Evolutionary conservation across 768 basidiomycete species (phyloP).

Genomic region (Agrocybe chaxingu): DNA sequence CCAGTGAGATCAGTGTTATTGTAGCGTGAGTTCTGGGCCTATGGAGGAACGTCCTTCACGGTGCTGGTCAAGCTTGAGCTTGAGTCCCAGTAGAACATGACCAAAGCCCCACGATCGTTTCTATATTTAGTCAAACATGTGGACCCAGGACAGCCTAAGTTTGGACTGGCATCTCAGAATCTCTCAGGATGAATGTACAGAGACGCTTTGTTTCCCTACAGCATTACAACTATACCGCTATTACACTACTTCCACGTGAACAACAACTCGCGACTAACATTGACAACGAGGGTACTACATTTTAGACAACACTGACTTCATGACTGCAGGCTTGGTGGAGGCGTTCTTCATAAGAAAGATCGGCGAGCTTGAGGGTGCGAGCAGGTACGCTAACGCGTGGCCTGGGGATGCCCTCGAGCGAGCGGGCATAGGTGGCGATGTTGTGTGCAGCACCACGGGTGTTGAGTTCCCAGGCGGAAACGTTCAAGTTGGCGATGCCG

Average conservation of each 20-base stretch:
- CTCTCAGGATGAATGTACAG: no score
- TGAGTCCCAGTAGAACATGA: not conserved
- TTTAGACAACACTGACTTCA: slow-evolving; percentile 7
- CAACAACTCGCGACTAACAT: no score
- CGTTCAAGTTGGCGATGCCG: slow-evolving; percentile 23
- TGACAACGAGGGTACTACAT: no score
- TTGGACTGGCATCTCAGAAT: no score
- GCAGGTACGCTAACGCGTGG: not conserved
- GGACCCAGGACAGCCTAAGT: no score
- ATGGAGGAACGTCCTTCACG: not conserved
- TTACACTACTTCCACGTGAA: no score
- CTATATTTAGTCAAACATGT: no score
- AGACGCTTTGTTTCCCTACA: no score
- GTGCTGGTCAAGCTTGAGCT: not conserved
- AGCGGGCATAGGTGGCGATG: slow-evolving; percentile 23
- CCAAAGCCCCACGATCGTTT: not conserved
- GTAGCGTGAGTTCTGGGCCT: not conserved
- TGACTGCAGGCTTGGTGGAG: slow-evolving; percentile 15
- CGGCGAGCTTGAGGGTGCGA: slow-evolving; percentile 2
- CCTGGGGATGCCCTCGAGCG: slow-evolving; percentile 21
- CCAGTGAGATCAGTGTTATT: no score
- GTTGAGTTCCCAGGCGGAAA: slow-evolving; percentile 18
- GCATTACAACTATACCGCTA: no score
- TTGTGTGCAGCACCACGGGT: slow-evolving; percentile 22
- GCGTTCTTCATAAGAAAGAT: slow-evolving; percentile 16